A percentile compares a stretch with the other conserved stretches of the same genome.
phyloP scores from a whole-genome alignment of 768 basidiomycete species.

The Boletus rufocinnamomeus region DNA sequence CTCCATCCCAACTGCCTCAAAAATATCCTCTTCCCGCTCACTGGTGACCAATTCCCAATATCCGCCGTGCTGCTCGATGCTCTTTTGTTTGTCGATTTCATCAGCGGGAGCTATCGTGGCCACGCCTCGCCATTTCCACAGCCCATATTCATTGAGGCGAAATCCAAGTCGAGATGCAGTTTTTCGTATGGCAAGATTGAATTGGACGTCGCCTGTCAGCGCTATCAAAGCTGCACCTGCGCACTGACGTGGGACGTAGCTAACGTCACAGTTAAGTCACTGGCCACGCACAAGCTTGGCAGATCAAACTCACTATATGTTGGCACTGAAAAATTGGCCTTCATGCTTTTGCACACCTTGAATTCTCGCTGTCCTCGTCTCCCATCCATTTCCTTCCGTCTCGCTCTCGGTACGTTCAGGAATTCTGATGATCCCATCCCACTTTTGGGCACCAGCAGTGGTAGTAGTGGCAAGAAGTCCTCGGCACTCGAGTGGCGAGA shows the following conservation, averaged over 20 bases:
- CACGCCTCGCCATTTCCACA: slow-evolving; percentile 56
- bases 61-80: slow-evolving; percentile 17
- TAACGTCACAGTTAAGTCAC: slow-evolving; percentile 6
- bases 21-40: slow-evolving; percentile 29
- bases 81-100: slow-evolving; percentile 3
- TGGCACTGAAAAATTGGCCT: slow-evolving; percentile 43
- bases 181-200: slow-evolving; percentile 43
- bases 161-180: slow-evolving; percentile 48
- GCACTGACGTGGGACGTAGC: slow-evolving; percentile 25
- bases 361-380: slow-evolving; percentile 27
- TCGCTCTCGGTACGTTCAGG: slow-evolving; percentile 36
- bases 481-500: slow-evolving; percentile 44
- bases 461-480: slow-evolving; percentile 48
- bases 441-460: slow-evolving; percentile 36
- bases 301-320: slow-evolving; percentile 31
- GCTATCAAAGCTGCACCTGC: slow-evolving; percentile 53
- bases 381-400: slow-evolving; percentile 28
- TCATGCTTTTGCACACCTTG: slow-evolving; percentile 25
- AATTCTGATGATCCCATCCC: slow-evolving; percentile 55
- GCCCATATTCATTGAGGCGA: slow-evolving; percentile 59
- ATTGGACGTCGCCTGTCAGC: slow-evolving; percentile 57
- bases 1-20: slow-evolving; percentile 28
- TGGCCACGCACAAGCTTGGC: neutral
- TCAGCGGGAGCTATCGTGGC: neutral
- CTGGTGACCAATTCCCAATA: slow-evolving; percentile 27